Evolutionary conservation across 2,329 filamentous ascomycete genomes (phyloP).

Genomic region (Penicillium capsulatum): DNA sequence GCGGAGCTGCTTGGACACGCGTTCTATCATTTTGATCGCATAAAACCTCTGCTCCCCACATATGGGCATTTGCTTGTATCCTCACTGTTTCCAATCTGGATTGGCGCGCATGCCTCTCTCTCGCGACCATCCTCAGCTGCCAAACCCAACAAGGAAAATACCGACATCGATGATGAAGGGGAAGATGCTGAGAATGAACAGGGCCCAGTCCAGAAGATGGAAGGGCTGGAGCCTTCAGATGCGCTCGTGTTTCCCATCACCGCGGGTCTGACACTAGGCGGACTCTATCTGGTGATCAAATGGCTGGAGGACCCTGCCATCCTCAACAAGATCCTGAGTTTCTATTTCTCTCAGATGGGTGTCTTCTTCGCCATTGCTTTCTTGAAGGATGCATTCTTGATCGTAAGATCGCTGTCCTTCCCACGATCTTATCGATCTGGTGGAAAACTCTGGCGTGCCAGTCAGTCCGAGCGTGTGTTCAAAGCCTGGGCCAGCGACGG

Average conservation of each 20-base stretch:
- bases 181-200: conserved; percentile 50
- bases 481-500: conserved; percentile 13
- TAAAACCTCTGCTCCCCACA: conserved; percentile 50
- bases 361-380: conserved; percentile 72
- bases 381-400: conserved; percentile 65
- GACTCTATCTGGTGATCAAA: conserved; percentile 83
- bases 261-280: conserved; percentile 66
- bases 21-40: conserved; percentile 43
- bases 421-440: conserved; percentile 62
- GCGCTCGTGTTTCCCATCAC: conserved; percentile 79
- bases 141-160: conserved; percentile 52
- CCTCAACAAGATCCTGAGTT: conserved; percentile 75
- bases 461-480: conserved; percentile 32
- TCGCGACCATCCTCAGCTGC: conserved; percentile 76
- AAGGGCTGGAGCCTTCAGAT: conserved; percentile 69
- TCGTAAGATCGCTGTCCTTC: conserved; percentile 65
- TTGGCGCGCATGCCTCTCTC: conserved; percentile 79
- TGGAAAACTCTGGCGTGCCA: conserved; percentile 48
- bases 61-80: conserved; percentile 62
- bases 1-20: conserved; percentile 39
- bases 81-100: conserved; percentile 76
- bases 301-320: conserved; percentile 77
- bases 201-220: conserved; percentile 55
- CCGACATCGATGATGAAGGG: conserved; percentile 29
- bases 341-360: conserved; percentile 77